Percentiles rank a stretch among this genome's conserved stretches.
phyloP scores from a whole-genome alignment of 202 grass and related monocot species.

The Schoenoplectus triqueter region DNA sequence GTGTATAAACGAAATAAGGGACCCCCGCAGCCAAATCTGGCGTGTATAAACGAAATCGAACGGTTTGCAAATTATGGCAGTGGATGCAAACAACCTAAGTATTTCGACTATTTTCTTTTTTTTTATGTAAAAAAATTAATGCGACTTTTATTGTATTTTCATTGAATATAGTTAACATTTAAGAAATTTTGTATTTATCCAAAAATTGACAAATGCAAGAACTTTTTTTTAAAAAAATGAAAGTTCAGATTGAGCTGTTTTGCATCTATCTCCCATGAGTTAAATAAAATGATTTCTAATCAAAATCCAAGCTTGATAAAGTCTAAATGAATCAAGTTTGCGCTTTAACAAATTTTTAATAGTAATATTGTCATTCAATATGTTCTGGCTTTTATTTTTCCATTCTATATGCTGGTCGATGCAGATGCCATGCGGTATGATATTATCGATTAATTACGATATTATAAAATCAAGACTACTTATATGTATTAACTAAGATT shows the following conservation, averaged over 20 bases:
- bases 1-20: not conserved
- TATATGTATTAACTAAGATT: conserved; percentile 24
- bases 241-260: not conserved
- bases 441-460: not conserved
- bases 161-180: no score
- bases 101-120: no score
- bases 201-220: no score
- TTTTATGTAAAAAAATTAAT: no score
- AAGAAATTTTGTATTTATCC: no score
- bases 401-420: not conserved
- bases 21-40: no score
- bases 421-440: not conserved
- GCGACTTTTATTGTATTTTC: no score
- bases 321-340: not conserved
- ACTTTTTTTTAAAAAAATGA: no score
- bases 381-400: not conserved
- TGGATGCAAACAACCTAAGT: no score
- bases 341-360: not conserved
- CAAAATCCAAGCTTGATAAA: not conserved
- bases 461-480: not conserved
- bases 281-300: not conserved
- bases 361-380: not conserved
- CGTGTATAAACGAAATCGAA: no score
- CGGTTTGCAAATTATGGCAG: no score
- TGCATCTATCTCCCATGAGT: not conserved